Base-by-base conservation (phyloP, 139 green algal species). In the Chlorella sp. region DNA sequence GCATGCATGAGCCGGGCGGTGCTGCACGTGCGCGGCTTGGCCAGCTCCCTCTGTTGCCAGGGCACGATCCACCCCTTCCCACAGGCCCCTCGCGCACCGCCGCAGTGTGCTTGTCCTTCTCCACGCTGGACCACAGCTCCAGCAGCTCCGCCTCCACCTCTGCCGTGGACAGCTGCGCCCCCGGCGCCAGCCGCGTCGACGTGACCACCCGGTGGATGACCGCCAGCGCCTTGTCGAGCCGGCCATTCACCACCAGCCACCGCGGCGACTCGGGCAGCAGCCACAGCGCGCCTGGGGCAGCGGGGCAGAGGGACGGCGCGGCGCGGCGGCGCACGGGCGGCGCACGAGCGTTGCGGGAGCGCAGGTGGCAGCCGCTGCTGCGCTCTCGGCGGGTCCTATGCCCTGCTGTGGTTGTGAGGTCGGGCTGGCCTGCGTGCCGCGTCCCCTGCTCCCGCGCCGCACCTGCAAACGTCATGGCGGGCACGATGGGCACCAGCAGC, bases 61-160 rank as follows among this genome's bases (percentile, higher is more conserved):
- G 14, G n/a, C n/a, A n/a, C n/a, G n/a, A n/a, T n/a, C n/a, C n/a
- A n/a, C n/a, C 74, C 19, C 29, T 15, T 53, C 23, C 64, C 64
- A 27, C 64, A 35, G 21, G 17, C 64, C 43, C 64, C 45, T 25
- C 27, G 51, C 73, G 51, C 51, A 79, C 74, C 48, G 45, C 41
- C 17, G 43, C 55, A 0, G 81, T 85, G 19, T 62, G 81, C 71
- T 86, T 79, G 53, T 95, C 90, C 71, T 90, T 91, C 83, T 97
- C 86, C 43, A 95, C 90, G 8, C 72, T 65, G 69, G 77, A 89
- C 92, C 92, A 97, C 67, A 97, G 84, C 72, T 90, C 68, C 78
- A 97, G 74, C 76, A 97, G 82, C 89, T 96, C 92, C 51, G 91
- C 80, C 77, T 97, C 91, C 14, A 91, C 91, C 43, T 90, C 82